Conservation (phyloP, 441 rosid genomes). For the Jatropha multifida region DNA sequence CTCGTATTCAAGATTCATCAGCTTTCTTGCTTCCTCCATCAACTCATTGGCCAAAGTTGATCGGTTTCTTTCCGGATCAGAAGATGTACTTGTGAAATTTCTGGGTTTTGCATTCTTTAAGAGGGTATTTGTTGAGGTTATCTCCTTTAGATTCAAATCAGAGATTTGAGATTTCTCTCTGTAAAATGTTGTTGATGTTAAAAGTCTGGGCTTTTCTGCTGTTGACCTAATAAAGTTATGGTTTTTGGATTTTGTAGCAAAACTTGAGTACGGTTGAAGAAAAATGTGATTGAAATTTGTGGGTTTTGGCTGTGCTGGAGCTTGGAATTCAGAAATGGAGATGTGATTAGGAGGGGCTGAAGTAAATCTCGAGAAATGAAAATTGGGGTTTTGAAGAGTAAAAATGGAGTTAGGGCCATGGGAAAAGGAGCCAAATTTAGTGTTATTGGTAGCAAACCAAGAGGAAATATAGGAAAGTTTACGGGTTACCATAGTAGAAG, state of each 20-base stretch:
- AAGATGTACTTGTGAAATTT: too few relatives aligned
- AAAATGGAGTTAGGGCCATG: slow-evolving; percentile 1
- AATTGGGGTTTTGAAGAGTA: slow-evolving; percentile 8
- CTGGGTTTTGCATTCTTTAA: too few relatives aligned
- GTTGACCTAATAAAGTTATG: background rate
- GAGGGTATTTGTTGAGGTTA: too few relatives aligned
- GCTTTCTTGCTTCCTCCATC: too few relatives aligned
- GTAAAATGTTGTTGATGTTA: background rate
- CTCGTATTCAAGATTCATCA: too few relatives aligned
- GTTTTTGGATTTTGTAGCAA: slow-evolving; percentile 1
- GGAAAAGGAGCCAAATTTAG: background rate
- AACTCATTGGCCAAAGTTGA: too few relatives aligned
- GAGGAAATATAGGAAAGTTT: slow-evolving; percentile 13
- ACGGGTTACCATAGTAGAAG: slow-evolving; percentile 28
- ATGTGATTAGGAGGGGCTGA: background rate
- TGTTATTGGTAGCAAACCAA: background rate
- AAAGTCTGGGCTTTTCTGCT: background rate
- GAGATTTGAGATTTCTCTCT: too few relatives aligned
- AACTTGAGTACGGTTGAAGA: slow-evolving; percentile 8
- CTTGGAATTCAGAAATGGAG: background rate
- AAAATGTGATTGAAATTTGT: slow-evolving; percentile 6
- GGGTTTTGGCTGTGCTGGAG: slow-evolving; percentile 5
- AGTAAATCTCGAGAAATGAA: background rate
- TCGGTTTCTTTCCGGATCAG: too few relatives aligned
- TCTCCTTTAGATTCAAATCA: too few relatives aligned